Base-by-base conservation (phyloP, 2,329 filamentous ascomycete genomes). In the Aspergillus viridinutans region DNA sequence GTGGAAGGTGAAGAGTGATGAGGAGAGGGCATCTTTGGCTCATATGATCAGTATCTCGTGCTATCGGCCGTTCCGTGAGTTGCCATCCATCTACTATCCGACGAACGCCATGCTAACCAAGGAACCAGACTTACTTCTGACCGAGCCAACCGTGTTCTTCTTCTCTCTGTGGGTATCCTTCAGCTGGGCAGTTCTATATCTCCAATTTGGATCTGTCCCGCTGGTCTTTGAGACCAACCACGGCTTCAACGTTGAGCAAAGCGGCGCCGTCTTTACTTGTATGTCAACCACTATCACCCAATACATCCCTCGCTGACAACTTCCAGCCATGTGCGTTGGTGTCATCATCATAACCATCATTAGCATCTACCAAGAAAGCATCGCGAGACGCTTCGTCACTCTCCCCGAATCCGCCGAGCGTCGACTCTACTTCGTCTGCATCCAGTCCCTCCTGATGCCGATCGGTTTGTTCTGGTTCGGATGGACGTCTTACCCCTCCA, bases 121-220 rank as follows among this genome's bases (percentile, higher is more conserved):
- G 28, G 45, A 50, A 58, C 12, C 17, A 77, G 76, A 78, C 52
- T 71, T 89, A 77, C 75, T 88, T 7, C 66, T 85, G 43, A 80
- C 81, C 1, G 86, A 89, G 63, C 85, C 85, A 2, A 86, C 89
- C 40, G 81, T 87, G 1, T 79, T 80, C 10, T 83, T 85, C 77
- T 97, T 97, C 77, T 91, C 88, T 0, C 79, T 96, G 0, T 97
- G 92, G 92, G 88, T 92, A 0, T 83, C 90, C 0, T 97, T 97
- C 72, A 87, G 87, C 21, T 97, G 92, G 92, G 91, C 89, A 0
- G 83, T 96, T 0, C 82, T 97, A 0, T 97, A 96, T 72, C 78
- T 96, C 20, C 90, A 89, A 12, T 93, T 96, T 64, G 85, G 85
- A 14, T 88, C 90, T 1, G 84, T 96, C 4, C 90, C 92, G 0